Evolutionary conservation across 1,284 basidiomycete genomes (phyloP).

Genomic region (Tylopilus microsporus): DNA sequence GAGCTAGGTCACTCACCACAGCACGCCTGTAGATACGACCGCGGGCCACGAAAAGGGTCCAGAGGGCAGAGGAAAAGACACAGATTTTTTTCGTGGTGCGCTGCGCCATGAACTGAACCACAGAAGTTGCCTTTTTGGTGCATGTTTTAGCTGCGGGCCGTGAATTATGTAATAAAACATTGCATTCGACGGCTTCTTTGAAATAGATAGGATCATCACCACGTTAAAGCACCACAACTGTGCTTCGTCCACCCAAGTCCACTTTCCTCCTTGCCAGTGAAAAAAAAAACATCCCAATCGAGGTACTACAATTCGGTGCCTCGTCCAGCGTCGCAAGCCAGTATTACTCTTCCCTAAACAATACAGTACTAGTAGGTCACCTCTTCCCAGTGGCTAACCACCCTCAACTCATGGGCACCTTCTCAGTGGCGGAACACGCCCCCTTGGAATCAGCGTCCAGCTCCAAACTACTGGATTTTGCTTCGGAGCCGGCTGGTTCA

Average conservation of each 20-base stretch:
- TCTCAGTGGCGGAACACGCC: constrained; percentile 17
- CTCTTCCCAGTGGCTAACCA: background rate
- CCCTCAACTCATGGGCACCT: constrained; percentile 15
- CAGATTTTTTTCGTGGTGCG: background rate
- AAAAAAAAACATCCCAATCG: background rate
- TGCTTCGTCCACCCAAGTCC: background rate
- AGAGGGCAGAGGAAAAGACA: background rate
- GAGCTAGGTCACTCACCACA: background rate
- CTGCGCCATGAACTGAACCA: constrained; percentile 2
- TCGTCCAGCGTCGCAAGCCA: background rate
- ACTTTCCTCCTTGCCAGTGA: background rate
- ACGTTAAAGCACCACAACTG: no score
- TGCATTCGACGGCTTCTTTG: background rate
- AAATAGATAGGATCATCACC: constrained; percentile 18
- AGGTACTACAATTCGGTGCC: constrained; percentile 1
- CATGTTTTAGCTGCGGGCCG: background rate
- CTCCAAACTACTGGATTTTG: constrained; percentile 8
- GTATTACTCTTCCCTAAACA: background rate
- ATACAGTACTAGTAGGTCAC: constrained; percentile 10
- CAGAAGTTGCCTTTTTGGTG: constrained; percentile 17
- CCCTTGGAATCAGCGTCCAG: constrained; percentile 4
- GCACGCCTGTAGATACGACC: background rate
- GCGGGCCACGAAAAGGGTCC: background rate
- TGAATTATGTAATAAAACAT: background rate
- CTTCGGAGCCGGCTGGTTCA: constrained; percentile 3